These are phyloP conservation scores for Marchantia polymorpha DNA, from an alignment of 225 moss, liverwort and hornwort species.

Conservation along the genomic window DNA sequence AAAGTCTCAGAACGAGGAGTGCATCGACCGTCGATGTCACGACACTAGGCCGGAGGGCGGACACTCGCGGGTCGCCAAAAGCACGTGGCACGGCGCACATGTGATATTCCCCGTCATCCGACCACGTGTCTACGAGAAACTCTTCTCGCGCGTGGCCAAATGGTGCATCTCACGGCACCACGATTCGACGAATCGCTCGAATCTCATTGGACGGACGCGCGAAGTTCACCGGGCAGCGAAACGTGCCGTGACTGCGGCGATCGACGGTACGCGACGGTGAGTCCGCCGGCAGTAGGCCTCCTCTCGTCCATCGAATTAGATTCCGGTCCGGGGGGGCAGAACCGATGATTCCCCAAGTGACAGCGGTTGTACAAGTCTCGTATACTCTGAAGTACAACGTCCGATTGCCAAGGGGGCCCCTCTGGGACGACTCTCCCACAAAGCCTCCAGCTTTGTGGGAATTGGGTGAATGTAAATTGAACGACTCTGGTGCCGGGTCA, in stretches of 20 bases:
- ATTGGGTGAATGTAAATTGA: too few relatives aligned
- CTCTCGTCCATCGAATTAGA: constrained; percentile 10
- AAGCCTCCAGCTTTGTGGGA: too few relatives aligned
- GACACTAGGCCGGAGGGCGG: not conserved
- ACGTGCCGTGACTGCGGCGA: not conserved
- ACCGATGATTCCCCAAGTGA: not conserved
- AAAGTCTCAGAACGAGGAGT: too few relatives aligned
- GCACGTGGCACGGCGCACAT: not conserved
- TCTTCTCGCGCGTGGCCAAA: not conserved
- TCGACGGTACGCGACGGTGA: not conserved
- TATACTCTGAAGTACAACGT: not conserved
- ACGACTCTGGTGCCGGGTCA: too few relatives aligned
- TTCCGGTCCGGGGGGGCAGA: not conserved
- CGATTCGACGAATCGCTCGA: not conserved
- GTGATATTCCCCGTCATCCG: not conserved
- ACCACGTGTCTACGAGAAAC: not conserved
- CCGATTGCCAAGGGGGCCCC: not conserved
- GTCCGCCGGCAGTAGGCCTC: not conserved
- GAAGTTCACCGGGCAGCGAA: too few relatives aligned
- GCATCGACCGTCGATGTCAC: too few relatives aligned
- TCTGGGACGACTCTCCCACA: not conserved
- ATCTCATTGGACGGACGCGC: too few relatives aligned
- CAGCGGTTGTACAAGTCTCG: constrained; percentile 4
- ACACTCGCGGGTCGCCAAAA: not conserved
- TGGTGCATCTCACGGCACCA: not conserved